Conservation (phyloP, 2,329 filamentous ascomycete genomes). For the Tolypocladium ophioglossoides region DNA sequence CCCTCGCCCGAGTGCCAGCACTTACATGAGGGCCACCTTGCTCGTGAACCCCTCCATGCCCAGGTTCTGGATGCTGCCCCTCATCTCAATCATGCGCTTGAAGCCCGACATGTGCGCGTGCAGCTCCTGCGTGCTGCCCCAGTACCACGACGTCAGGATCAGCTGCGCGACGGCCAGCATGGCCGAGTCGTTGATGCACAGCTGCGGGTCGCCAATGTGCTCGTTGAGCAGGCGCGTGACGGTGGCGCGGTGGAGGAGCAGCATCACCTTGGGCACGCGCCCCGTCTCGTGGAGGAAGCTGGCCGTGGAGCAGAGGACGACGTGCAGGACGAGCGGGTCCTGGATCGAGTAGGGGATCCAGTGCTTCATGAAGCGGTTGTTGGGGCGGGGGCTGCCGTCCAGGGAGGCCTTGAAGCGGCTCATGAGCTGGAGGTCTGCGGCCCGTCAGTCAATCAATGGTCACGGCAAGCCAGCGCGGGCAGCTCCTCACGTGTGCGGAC, state of each 20-base stretch:
- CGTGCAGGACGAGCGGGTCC: conserved; percentile 36
- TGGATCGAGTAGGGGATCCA: conserved; percentile 38
- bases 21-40: conserved; percentile 39
- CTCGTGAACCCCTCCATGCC: conserved; percentile 35
- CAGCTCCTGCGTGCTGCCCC: conserved; percentile 34
- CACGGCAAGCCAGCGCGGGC: background rate
- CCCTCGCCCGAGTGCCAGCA: background rate
- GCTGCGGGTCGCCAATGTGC: conserved; percentile 25
- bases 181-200: conserved; percentile 31
- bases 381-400: conserved; percentile 33
- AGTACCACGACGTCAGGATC: conserved; percentile 43
- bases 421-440: conserved; percentile 35
- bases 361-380: conserved; percentile 34
- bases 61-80: conserved; percentile 34
- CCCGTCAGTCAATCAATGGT: background rate
- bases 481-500: conserved; percentile 31
- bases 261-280: conserved; percentile 30
- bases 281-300: conserved; percentile 41
- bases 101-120: conserved; percentile 35
- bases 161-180: conserved; percentile 38
- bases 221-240: conserved; percentile 36
- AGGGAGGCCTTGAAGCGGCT: conserved; percentile 40
- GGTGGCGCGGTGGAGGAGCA: conserved; percentile 30
- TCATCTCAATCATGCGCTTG: conserved; percentile 34
- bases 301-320: conserved; percentile 38